Conservation (phyloP, 2,329 filamentous ascomycete species). For the Aspergillus intermedius region DNA sequence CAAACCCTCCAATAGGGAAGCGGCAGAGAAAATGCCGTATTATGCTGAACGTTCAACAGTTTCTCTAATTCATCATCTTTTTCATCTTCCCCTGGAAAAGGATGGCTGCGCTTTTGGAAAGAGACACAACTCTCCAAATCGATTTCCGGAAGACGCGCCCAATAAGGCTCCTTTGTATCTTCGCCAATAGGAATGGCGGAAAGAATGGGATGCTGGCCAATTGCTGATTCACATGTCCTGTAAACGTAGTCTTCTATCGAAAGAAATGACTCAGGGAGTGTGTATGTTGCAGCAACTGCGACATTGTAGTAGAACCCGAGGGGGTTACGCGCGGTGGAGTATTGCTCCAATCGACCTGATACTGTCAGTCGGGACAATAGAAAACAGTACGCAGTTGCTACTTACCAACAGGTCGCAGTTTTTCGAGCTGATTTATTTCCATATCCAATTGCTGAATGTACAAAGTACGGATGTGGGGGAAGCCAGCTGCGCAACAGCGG, state of each 20-base stretch:
- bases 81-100: conserved; percentile 12
- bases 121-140: conserved; percentile 34
- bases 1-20: conserved; percentile 42
- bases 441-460: conserved; percentile 16
- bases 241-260: conserved; percentile 29
- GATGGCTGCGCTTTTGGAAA: conserved; percentile 24
- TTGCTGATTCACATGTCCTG: conserved; percentile 29
- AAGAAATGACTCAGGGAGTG: conserved; percentile 18
- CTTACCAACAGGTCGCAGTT: conserved; percentile 25
- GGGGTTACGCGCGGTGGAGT: conserved; percentile 39
- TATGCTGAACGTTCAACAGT: conserved; percentile 38
- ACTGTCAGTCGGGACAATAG: conserved; percentile 8
- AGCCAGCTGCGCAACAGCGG: too few species aligned
- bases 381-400: conserved; percentile 3
- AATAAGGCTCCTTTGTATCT: conserved; percentile 36
- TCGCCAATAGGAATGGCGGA: conserved; percentile 39
- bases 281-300: conserved; percentile 35
- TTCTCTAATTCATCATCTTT: conserved; percentile 37
- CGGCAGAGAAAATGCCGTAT: conserved; percentile 29
- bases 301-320: conserved; percentile 42
- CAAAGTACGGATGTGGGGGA: not conserved
- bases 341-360: conserved; percentile 40
- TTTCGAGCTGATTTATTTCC: conserved; percentile 45
- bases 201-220: conserved; percentile 38
- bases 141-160: conserved; percentile 39